These are phyloP conservation scores for Trypanosoma theileri DNA, from an alignment of 208 protist species.

Conservation along the genomic window DNA sequence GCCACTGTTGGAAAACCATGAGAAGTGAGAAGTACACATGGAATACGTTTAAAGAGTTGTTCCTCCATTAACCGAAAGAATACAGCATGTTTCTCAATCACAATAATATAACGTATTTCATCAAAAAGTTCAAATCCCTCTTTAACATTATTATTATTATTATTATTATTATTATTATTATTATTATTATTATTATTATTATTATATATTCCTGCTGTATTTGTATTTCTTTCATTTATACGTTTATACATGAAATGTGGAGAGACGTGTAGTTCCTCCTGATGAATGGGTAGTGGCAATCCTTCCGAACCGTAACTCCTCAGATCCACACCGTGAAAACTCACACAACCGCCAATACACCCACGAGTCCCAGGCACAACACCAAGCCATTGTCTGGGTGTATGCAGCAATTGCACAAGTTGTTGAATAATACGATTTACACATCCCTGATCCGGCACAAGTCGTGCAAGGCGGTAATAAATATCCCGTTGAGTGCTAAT, in stretches of 20 bases:
- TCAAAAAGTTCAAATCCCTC: slow-evolving; percentile 37
- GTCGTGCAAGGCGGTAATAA: slow-evolving; percentile 75
- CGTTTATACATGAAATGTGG: too few relatives aligned
- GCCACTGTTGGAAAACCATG: slow-evolving; percentile 78
- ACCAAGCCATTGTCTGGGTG: slow-evolving; percentile 65
- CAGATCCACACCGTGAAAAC: slow-evolving; percentile 42
- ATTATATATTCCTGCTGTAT: background rate
- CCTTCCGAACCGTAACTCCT: slow-evolving; percentile 25
- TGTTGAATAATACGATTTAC: slow-evolving; percentile 55
- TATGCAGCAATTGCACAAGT: slow-evolving; percentile 38
- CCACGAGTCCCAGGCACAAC: slow-evolving; percentile 73
- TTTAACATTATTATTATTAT: background rate
- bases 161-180: background rate
- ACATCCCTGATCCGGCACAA: slow-evolving; percentile 47
- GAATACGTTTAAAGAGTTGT: slow-evolving; percentile 44
- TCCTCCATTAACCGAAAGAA: slow-evolving; percentile 72
- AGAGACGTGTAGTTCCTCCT: slow-evolving; percentile 35
- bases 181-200: background rate
- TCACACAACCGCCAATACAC: slow-evolving; percentile 52
- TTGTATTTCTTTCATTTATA: too few relatives aligned
- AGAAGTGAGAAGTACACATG: slow-evolving; percentile 76
- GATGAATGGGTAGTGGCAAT: slow-evolving; percentile 28
- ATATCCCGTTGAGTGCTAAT: slow-evolving; percentile 78
- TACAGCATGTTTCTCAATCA: slow-evolving; percentile 87
- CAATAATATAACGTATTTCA: slow-evolving; percentile 63